A percentile compares a stretch with the other conserved stretches of the same genome.
phyloP scores from a whole-genome alignment of 2,329 filamentous ascomycete genomes.

The Leptographium procerum region DNA sequence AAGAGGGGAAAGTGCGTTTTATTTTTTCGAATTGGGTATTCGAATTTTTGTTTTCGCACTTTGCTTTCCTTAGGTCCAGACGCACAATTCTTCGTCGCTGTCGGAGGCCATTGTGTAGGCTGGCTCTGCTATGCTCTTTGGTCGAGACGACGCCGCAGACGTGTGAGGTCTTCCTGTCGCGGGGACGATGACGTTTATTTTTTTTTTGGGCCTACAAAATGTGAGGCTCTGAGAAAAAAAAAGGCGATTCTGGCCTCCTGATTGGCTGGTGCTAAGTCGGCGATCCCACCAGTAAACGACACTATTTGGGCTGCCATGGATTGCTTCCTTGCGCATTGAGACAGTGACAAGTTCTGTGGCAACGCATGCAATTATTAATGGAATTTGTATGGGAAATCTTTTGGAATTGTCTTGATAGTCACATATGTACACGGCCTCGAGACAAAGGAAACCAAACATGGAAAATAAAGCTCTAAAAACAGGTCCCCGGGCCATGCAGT shows the following conservation, averaged over 20 bases:
- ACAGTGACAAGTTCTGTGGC: too few relatives aligned
- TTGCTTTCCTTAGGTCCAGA: background rate
- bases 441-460: background rate
- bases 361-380: too few relatives aligned
- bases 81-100: conserved; percentile 40
- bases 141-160: background rate
- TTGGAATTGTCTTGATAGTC: background rate
- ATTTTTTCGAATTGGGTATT: too few relatives aligned
- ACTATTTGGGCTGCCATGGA: too few relatives aligned
- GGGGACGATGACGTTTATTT: too few relatives aligned
- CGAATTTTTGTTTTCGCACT: background rate
- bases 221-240: background rate
- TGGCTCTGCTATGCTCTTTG: background rate
- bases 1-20: too few relatives aligned
- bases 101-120: conserved; percentile 14
- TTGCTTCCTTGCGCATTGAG: too few relatives aligned
- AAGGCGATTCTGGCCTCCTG: background rate
- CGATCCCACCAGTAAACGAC: too few relatives aligned
- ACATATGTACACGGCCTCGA: conserved; percentile 12
- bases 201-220: background rate
- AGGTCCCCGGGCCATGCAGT: conserved; percentile 4
- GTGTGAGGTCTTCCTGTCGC: background rate
- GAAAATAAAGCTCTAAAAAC: background rate
- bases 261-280: background rate
- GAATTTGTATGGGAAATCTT: background rate